Evolutionary conservation across 352 stramenopile species (phyloP).

Genomic region (Phytophthora pini): DNA sequence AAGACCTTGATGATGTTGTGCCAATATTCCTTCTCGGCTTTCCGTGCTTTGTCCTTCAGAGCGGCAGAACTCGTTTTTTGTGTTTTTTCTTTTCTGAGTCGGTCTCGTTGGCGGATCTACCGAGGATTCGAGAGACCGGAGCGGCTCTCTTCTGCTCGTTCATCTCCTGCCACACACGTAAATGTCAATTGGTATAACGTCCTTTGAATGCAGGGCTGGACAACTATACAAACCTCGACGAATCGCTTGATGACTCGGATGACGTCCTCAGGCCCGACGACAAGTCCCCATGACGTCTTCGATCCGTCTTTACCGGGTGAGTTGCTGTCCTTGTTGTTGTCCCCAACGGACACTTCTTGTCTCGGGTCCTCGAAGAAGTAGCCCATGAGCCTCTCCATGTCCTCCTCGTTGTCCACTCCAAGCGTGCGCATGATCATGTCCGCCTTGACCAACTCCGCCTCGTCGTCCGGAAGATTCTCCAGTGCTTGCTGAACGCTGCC

Average conservation of each 20-base stretch:
- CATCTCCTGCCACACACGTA: conserved; percentile 49
- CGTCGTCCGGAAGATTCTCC: conserved; percentile 72
- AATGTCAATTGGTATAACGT: not conserved
- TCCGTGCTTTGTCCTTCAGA: conserved; percentile 50
- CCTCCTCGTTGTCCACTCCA: conserved; percentile 85
- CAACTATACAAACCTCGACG: conserved; percentile 66
- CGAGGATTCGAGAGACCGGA: conserved; percentile 55
- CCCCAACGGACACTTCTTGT: conserved; percentile 44
- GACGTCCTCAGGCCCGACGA: conserved; percentile 86
- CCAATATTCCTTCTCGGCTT: conserved; percentile 84
- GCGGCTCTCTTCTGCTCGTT: conserved; percentile 74
- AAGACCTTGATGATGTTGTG: conserved; percentile 77
- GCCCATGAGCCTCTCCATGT: conserved; percentile 86
- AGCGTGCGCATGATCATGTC: conserved; percentile 90
- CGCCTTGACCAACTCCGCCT: conserved; percentile 85
- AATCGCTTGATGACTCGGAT: conserved; percentile 89
- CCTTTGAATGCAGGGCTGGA: not conserved
- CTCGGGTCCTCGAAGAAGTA: conserved; percentile 80
- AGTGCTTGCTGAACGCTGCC: conserved; percentile 79
- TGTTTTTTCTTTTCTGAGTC: conserved; percentile 29
- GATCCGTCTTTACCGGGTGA: conserved; percentile 10
- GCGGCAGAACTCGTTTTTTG: conserved; percentile 30
- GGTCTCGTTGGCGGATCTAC: conserved; percentile 35
- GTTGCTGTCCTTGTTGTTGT: conserved; percentile 28
- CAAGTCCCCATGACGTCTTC: conserved; percentile 55